Conservation (phyloP, 768 basidiomycete species). For the Lyophyllum semitale region DNA sequence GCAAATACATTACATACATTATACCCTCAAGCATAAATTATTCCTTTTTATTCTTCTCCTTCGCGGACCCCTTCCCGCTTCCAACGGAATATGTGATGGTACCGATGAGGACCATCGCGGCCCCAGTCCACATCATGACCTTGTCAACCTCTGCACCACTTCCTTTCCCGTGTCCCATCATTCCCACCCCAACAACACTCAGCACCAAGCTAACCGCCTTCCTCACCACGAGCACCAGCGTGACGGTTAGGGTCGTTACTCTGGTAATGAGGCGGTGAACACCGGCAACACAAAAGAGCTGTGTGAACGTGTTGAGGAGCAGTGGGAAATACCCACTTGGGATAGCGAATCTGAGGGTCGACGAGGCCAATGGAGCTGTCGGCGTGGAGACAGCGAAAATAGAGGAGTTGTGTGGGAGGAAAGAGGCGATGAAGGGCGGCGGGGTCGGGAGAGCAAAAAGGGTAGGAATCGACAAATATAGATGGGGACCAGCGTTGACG, state of each 20-base stretch:
- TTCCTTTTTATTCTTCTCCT: slow-evolving; percentile 19
- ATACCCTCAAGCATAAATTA: slow-evolving; percentile 2
- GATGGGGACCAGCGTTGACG: slow-evolving; percentile 42
- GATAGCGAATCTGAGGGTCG: slow-evolving; percentile 27
- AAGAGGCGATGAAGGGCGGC: slow-evolving; percentile 20
- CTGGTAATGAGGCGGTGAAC: slow-evolving; percentile 84
- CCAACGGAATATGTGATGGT: slow-evolving; percentile 68
- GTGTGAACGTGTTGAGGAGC: slow-evolving; percentile 77
- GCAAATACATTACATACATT: too few species aligned
- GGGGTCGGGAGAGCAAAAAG: slow-evolving; percentile 23
- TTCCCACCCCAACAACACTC: slow-evolving; percentile 56
- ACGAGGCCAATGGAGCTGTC: neutral
- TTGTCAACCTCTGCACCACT: slow-evolving; percentile 33
- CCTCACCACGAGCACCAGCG: slow-evolving; percentile 77
- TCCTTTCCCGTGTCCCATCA: slow-evolving; percentile 17
- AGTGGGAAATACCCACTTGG: slow-evolving; percentile 68
- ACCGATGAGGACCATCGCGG: slow-evolving; percentile 66
- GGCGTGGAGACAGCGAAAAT: slow-evolving; percentile 2
- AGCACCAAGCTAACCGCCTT: slow-evolving; percentile 79
- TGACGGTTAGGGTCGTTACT: slow-evolving; percentile 75
- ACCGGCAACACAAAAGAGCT: slow-evolving; percentile 82
- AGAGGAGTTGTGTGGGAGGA: slow-evolving; percentile 15
- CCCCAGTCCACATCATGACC: slow-evolving; percentile 68
- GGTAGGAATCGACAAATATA: too few species aligned
- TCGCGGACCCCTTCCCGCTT: slow-evolving; percentile 23